These are phyloP conservation scores for Excoecaria cochinchinensis DNA, from an alignment of 345 rosid genomes.

Conservation along the genomic window DNA sequence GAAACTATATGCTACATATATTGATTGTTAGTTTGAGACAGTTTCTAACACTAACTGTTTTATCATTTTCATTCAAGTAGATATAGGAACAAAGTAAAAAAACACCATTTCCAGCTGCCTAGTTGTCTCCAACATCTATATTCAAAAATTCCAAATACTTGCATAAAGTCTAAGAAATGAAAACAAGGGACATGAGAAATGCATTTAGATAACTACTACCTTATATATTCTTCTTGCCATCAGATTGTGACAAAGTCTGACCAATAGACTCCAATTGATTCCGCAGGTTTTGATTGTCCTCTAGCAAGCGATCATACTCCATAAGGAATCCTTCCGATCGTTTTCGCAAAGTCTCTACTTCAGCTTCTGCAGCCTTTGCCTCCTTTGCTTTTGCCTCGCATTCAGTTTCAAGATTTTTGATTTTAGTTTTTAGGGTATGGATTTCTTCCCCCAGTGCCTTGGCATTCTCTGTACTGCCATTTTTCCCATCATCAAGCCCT, in stretches of 20 bases:
- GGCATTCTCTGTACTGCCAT: conserved; percentile 39
- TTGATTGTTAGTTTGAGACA: background rate
- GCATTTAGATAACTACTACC: background rate
- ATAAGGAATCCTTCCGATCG: conserved; percentile 69
- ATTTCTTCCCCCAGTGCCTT: conserved; percentile 54
- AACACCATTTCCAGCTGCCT: background rate
- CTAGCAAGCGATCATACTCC: conserved; percentile 70
- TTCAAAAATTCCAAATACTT: background rate
- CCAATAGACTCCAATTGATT: conserved; percentile 62
- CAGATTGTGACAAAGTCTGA: conserved; percentile 35
- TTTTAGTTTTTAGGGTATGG: conserved; percentile 36
- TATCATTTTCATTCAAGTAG: background rate
- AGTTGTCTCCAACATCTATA: conserved; percentile 3
- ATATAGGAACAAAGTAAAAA: background rate
- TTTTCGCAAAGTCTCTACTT: conserved; percentile 62
- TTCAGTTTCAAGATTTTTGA: conserved; percentile 53
- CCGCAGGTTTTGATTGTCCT: conserved; percentile 67
- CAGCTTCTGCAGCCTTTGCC: conserved; percentile 52
- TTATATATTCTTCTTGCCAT: conserved; percentile 51
- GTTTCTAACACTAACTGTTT: background rate
- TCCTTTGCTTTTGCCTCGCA: conserved; percentile 48
- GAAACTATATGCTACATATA: too few species aligned
- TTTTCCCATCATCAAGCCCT: conserved; percentile 56
- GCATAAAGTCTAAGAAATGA: background rate
- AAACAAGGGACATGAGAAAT: background rate